Conservation (phyloP, 495 filamentous ascomycete genomes). For the Xylaria grammica region DNA sequence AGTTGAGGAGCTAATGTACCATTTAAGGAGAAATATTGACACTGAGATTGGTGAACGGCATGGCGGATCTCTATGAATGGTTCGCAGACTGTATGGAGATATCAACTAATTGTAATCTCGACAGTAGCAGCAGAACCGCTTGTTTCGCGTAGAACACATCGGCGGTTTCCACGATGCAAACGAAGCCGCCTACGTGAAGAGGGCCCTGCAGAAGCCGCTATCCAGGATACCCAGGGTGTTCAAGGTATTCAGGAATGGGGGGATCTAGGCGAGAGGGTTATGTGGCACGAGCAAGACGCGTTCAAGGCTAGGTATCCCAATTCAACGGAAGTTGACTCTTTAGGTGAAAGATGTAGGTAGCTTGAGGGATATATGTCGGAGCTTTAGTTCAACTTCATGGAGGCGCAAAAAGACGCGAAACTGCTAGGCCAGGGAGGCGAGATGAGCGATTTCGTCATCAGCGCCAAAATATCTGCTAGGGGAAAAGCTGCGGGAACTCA, state of each 20-base stretch:
- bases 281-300: not conserved
- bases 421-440: not conserved
- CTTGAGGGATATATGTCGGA: constrained; percentile 7
- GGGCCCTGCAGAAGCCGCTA: constrained; percentile 5
- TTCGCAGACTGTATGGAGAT: not conserved
- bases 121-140: not conserved
- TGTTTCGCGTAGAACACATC: constrained; percentile 3
- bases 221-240: not conserved
- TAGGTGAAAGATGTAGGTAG: not conserved
- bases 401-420: not conserved
- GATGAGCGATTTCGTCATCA: no score
- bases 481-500: no score
- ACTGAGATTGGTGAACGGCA: no score
- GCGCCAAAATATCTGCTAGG: no score
- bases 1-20: no score
- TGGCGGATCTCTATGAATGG: not conserved
- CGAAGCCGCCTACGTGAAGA: not conserved
- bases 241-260: not conserved
- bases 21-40: no score
- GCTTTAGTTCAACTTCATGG: not conserved
- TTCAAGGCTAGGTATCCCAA: no score
- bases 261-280: not conserved
- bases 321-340: not conserved
- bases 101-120: not conserved
- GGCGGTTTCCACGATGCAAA: not conserved